Conservation (phyloP, 225 moss, liverwort and hornwort genomes). For the Rhytidiadelphus loreus region DNA sequence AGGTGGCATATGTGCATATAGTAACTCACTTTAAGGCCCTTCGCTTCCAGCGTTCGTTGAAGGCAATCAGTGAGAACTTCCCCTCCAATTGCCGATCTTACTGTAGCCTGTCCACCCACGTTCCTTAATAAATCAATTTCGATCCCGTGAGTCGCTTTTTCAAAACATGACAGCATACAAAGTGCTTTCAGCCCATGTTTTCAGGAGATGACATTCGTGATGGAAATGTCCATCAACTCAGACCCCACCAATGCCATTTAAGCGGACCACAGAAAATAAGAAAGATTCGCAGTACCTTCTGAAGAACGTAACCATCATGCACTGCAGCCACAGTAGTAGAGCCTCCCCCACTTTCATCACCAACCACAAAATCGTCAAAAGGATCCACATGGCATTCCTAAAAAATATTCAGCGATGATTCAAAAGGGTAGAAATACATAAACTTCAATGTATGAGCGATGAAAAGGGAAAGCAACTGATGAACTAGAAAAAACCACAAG, state of each 20-base stretch:
- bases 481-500: neutral
- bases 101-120: constrained; percentile 45
- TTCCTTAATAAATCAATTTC: neutral
- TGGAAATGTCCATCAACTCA: neutral
- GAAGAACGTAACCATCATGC: constrained; percentile 93
- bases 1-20: neutral
- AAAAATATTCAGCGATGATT: neutral
- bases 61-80: constrained; percentile 87
- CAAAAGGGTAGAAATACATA: neutral
- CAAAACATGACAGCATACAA: neutral
- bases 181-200: neutral
- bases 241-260: neutral
- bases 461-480: neutral
- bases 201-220: neutral
- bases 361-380: neutral
- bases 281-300: constrained; percentile 45
- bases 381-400: neutral
- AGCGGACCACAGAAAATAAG: neutral
- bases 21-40: constrained; percentile 44
- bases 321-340: constrained; percentile 90
- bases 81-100: constrained; percentile 80
- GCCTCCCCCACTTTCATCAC: constrained; percentile 64
- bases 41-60: constrained; percentile 66
- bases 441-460: neutral
- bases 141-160: neutral